Conservation (phyloP, 805 yeast genomes). For the Saccharomyces paradoxus region DNA sequence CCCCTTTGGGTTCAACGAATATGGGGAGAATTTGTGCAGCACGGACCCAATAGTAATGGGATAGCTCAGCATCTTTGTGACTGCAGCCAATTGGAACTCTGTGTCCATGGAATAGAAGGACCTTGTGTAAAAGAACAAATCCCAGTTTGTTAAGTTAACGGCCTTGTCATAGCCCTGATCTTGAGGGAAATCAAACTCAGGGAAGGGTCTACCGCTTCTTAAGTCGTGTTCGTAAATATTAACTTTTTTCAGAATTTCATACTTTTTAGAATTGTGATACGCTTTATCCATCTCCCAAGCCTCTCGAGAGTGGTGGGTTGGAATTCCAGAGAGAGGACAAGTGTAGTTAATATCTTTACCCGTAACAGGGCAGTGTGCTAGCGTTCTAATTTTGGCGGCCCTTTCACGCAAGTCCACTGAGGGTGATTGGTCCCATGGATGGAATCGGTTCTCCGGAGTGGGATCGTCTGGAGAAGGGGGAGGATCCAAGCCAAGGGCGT, state of each 20-base stretch:
- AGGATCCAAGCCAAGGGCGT: constrained; percentile 51
- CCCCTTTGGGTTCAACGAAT: constrained; percentile 71
- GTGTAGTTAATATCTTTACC: constrained; percentile 69
- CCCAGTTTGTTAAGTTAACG: constrained; percentile 83
- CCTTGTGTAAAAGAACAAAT: constrained; percentile 84
- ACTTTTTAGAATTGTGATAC: constrained; percentile 59
- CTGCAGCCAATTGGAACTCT: constrained; percentile 90
- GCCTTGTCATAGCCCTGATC: constrained; percentile 65
- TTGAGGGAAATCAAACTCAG: constrained; percentile 90
- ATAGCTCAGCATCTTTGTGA: constrained; percentile 87
- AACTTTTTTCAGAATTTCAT: constrained; percentile 73
- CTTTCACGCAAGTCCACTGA: constrained; percentile 78
- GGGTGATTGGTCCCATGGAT: constrained; percentile 90
- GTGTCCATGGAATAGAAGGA: constrained; percentile 94
- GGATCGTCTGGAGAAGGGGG: constrained; percentile 61
- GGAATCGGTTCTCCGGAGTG: constrained; percentile 63
- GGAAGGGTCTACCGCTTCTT: constrained; percentile 87
- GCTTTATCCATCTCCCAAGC: constrained; percentile 80
- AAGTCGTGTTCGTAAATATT: constrained; percentile 92
- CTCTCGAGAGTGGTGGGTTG: constrained; percentile 84
- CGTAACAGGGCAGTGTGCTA: constrained; percentile 88
- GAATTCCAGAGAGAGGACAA: constrained; percentile 92
- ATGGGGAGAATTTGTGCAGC: constrained; percentile 80
- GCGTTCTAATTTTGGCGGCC: constrained; percentile 82
- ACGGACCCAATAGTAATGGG: constrained; percentile 84